Base-by-base conservation (phyloP, 768 basidiomycete genomes). In the Coprinellus micaceus region DNA sequence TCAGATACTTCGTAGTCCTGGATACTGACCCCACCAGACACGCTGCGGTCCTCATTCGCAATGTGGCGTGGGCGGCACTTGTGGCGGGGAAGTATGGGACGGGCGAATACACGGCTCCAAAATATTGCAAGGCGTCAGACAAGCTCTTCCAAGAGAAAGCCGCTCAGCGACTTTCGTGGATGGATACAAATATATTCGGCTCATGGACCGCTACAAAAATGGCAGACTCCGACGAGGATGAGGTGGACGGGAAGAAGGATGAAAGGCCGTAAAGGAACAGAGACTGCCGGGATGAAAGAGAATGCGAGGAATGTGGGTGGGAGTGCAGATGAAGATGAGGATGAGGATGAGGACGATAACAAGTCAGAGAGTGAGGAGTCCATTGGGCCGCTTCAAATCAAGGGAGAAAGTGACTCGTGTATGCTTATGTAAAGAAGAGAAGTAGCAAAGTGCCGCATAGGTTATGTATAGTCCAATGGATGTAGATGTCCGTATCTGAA, bases 1-100 rank as follows among this genome's bases (percentile, higher is more conserved):
- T 71, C 26, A 70, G 59, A 22, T 72, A 68, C 50, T 63, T 72
- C 52, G 64, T 69, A 2, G 70, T 72, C 21, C 30, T 66, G 25
- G 60, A 62, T 36, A 61, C 66, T 2, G 45, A 49, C 9, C 61
- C 67, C 2, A 50, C 57, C 21, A 50, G 53, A 11, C 50, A 66
- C 25, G 24, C 49, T 37, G 51, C 52, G 7, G 21, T 51, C 13
- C 46, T 68, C 17, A 60, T 59, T 19, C 49, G 54, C 17, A 53
- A 64, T 9, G 64, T 70, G 3, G 61, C 69, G 10, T 70, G 69
- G 67, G 67, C 67, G 0, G 71, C 71, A 1, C 58, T 72, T 17
- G 60, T 65, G 15, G 71, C 71, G 6, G 33, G 55, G 1, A 66
- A 66, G 6, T 63, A 53, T 64, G 21, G 70, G 54, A 1, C 25